Conservation (phyloP, 768 basidiomycete genomes). For the Zangia roseola region DNA sequence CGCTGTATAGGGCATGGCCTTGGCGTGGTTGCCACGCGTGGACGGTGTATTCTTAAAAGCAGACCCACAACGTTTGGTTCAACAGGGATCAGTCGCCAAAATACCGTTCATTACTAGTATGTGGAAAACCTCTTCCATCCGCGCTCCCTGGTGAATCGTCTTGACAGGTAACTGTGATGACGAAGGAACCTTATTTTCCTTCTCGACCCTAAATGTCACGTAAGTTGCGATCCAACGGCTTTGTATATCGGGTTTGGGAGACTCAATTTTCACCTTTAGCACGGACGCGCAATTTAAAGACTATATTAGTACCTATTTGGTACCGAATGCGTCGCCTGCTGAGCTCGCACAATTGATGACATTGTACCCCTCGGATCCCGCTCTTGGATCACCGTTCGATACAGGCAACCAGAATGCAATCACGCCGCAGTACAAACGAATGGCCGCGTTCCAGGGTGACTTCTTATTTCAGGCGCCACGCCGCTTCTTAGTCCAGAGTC, state of each 20-base stretch:
- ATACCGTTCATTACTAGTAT: constrained; percentile 3
- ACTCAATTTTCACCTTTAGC: constrained; percentile 9
- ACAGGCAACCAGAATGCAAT: constrained; percentile 45
- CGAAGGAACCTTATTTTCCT: constrained; percentile 44
- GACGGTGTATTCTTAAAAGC: too few species aligned
- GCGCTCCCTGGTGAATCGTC: too few species aligned
- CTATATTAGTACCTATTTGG: constrained; percentile 32
- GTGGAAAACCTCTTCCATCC: constrained; percentile 6
- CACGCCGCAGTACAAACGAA: constrained; percentile 49
- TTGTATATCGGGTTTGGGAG: too few species aligned
- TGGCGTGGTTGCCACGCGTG: too few species aligned
- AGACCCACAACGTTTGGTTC: constrained; percentile 31
- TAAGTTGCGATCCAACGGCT: constrained; percentile 26
- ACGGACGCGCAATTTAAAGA: constrained; percentile 25
- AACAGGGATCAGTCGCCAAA: constrained; percentile 28
- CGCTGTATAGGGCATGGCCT: constrained; percentile 39
- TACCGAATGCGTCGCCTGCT: constrained; percentile 24
- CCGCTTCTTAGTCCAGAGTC: constrained; percentile 42
- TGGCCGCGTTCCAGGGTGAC: constrained; percentile 52
- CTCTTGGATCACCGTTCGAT: constrained; percentile 54
- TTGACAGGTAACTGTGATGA: constrained; percentile 35
- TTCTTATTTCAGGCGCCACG: constrained; percentile 49
- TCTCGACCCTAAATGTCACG: constrained; percentile 50
- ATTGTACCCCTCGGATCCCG: constrained; percentile 39
- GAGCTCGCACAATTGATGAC: constrained; percentile 27